Percentiles rank a stretch among this genome's conserved stretches.
Evolutionary conservation across 2,329 filamentous ascomycete species (phyloP).

Genomic region (Blumeria graminis): DNA sequence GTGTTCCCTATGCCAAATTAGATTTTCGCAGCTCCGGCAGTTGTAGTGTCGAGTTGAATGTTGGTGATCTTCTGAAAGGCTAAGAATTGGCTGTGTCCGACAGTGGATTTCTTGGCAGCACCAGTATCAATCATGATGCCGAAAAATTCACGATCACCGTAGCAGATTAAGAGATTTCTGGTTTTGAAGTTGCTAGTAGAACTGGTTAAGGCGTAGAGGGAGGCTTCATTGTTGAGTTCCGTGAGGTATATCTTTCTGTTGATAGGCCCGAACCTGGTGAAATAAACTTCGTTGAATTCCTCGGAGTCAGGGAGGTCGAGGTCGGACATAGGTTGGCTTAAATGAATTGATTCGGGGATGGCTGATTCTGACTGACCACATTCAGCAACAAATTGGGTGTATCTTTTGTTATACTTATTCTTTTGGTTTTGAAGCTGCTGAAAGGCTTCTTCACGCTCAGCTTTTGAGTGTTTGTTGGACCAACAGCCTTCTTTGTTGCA

Average conservation of each 20-base stretch:
- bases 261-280: not conserved
- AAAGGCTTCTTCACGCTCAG: not conserved
- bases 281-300: not conserved
- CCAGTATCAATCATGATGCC: slow-evolving; percentile 1
- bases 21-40: not conserved
- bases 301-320: not conserved
- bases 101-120: not conserved
- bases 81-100: not conserved
- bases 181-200: not conserved
- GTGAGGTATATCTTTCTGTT: not conserved
- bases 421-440: not conserved
- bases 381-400: not conserved
- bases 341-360: not conserved
- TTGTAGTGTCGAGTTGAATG: not conserved
- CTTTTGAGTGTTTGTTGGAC: not conserved
- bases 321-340: not conserved
- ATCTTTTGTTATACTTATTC: not conserved
- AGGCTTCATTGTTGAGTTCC: not conserved
- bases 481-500: not conserved
- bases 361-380: not conserved
- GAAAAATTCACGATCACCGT: not conserved
- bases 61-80: not conserved
- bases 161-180: not conserved
- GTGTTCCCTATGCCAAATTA: not conserved
- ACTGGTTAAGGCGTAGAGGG: not conserved